phyloP scores from a whole-genome alignment of 805 yeast genomes.

The Blastobotrys mokoenaii region DNA sequence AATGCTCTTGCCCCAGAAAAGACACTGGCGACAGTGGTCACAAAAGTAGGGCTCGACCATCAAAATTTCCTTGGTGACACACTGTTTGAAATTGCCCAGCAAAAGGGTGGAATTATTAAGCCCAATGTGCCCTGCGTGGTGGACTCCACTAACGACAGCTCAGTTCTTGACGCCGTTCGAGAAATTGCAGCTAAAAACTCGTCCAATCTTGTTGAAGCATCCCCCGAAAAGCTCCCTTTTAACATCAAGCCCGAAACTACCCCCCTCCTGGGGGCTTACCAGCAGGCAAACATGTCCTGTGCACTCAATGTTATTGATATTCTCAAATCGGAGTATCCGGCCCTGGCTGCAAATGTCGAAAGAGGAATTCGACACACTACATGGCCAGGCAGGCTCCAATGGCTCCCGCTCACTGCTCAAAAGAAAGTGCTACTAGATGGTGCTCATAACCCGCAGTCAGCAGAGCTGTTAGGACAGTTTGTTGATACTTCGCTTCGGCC shows the following conservation, averaged over 20 bases:
- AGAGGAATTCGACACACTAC: constrained; percentile 46
- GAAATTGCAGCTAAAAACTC: constrained; percentile 1
- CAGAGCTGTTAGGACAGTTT: constrained; percentile 56
- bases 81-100: constrained; percentile 54
- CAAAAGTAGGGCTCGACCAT: constrained; percentile 85
- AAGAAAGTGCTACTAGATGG: constrained; percentile 63
- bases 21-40: constrained; percentile 60
- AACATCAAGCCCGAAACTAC: constrained; percentile 23
- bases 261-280: constrained; percentile 69
- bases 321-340: no score
- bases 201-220: constrained; percentile 1
- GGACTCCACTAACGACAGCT: constrained; percentile 55
- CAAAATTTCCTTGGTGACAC: constrained; percentile 65
- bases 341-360: constrained; percentile 20
- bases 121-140: constrained; percentile 51
- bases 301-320: constrained; percentile 51
- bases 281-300: constrained; percentile 56
- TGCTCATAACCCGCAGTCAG: constrained; percentile 86
- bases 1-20: constrained; percentile 44
- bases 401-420: constrained; percentile 22
- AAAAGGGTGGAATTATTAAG: constrained; percentile 85
- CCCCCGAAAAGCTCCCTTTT: constrained; percentile 5
- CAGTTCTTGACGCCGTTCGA: constrained; percentile 31
- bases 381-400: constrained; percentile 90
- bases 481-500: constrained; percentile 27